Conservation (phyloP, 108 stramenopile species). For the Mediolabrus comicus region DNA sequence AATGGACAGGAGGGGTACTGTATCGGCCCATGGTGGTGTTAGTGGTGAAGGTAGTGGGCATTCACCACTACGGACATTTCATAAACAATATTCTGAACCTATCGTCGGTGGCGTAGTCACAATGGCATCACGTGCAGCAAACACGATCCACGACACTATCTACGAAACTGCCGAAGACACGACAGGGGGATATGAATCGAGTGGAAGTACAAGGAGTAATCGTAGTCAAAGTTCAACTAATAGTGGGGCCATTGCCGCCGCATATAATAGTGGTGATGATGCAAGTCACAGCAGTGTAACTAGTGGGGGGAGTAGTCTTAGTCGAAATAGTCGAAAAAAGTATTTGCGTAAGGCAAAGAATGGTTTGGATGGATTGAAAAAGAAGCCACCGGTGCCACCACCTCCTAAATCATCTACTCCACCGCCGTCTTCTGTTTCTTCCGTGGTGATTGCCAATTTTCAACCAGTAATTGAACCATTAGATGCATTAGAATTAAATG, state of each 20-base stretch:
- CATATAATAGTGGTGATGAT: not conserved
- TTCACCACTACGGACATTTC: not conserved
- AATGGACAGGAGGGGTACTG: not conserved
- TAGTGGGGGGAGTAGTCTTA: conserved; percentile 8
- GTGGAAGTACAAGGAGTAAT: conserved; percentile 24
- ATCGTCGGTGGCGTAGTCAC: not conserved
- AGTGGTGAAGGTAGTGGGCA: not conserved
- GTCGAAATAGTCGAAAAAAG: not conserved
- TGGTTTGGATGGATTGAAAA: not conserved
- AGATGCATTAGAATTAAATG: conserved; percentile 58
- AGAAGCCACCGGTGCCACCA: not conserved
- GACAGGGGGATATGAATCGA: conserved; percentile 33
- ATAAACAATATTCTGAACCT: not conserved
- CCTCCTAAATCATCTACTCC: not conserved
- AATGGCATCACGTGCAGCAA: not conserved
- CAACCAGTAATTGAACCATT: conserved; percentile 73
- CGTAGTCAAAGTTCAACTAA: conserved; percentile 13
- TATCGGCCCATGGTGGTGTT: conserved; percentile 16
- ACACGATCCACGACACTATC: not conserved
- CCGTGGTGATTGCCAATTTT: conserved; percentile 64
- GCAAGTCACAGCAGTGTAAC: conserved; percentile 2
- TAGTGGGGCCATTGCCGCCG: not conserved
- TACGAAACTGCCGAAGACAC: not conserved
- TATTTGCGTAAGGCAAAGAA: not conserved
- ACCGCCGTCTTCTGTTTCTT: not conserved